Evolutionary conservation across 2,329 filamentous ascomycete species (phyloP).

Genomic region (Teratosphaeriaceae sp.): DNA sequence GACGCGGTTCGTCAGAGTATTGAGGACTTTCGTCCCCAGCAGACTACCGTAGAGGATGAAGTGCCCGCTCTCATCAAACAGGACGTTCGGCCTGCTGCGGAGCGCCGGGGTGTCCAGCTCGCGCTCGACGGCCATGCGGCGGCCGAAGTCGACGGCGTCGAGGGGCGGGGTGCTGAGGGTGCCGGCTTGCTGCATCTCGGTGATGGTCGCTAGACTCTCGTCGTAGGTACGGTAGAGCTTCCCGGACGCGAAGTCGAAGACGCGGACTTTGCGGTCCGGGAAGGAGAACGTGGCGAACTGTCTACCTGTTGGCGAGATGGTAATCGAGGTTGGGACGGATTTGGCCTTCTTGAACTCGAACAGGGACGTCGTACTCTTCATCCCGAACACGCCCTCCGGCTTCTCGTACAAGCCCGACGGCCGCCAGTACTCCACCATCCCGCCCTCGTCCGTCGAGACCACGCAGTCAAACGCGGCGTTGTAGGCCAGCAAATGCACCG

Average conservation of each 20-base stretch:
- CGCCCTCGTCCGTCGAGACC: slow-evolving; percentile 77
- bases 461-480: slow-evolving; percentile 88
- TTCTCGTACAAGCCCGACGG: slow-evolving; percentile 79
- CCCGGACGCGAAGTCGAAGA: slow-evolving; percentile 86
- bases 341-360: slow-evolving; percentile 98
- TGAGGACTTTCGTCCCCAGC: slow-evolving; percentile 87
- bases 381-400: slow-evolving; percentile 82
- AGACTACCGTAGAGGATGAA: slow-evolving; percentile 94
- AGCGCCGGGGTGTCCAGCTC: slow-evolving; percentile 69
- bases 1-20: slow-evolving; percentile 88
- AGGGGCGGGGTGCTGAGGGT: slow-evolving; percentile 67
- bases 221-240: slow-evolving; percentile 92
- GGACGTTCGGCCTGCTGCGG: slow-evolving; percentile 69
- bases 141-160: slow-evolving; percentile 86
- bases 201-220: slow-evolving; percentile 81
- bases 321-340: slow-evolving; percentile 71
- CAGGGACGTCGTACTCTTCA: slow-evolving; percentile 88
- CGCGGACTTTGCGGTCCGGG: slow-evolving; percentile 83
- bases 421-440: slow-evolving; percentile 97
- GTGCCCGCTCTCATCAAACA: slow-evolving; percentile 93
- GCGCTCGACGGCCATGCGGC: slow-evolving; percentile 76
- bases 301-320: slow-evolving; percentile 76
- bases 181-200: slow-evolving; percentile 94
- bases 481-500: slow-evolving; percentile 80
- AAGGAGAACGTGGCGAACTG: slow-evolving; percentile 87